Conservation (phyloP, 768 basidiomycete genomes). For the Coprinellus aureogranulatus region DNA sequence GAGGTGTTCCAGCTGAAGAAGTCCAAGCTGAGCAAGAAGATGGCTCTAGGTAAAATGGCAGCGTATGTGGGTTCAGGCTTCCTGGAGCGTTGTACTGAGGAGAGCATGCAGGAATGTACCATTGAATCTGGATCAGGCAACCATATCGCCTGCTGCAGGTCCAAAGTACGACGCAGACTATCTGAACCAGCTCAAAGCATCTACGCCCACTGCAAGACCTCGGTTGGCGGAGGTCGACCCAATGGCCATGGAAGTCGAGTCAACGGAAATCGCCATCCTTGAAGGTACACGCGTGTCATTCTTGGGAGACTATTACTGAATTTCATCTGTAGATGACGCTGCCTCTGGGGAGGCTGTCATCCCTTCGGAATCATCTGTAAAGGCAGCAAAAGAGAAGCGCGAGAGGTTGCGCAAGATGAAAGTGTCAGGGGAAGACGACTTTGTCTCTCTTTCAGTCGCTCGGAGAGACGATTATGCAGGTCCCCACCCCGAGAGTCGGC, state of each 20-base stretch:
- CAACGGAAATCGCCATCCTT: constrained; percentile 27
- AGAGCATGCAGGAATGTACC: constrained; percentile 38
- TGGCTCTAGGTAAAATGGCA: constrained; percentile 55
- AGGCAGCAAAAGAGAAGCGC: constrained; percentile 72
- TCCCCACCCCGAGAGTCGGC: constrained; percentile 81
- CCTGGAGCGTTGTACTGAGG: constrained; percentile 6
- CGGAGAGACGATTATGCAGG: constrained; percentile 58
- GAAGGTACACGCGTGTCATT: constrained; percentile 12
- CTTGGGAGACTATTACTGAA: constrained; percentile 14
- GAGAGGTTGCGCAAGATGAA: constrained; percentile 59
- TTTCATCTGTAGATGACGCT: background rate
- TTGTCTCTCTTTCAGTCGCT: constrained; percentile 72
- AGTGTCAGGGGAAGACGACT: constrained; percentile 58
- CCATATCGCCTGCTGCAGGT: constrained; percentile 50
- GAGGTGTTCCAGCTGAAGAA: constrained; percentile 80
- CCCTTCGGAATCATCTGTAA: constrained; percentile 69
- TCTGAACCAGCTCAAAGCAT: constrained; percentile 42
- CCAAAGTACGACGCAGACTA: constrained; percentile 74
- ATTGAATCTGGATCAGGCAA: constrained; percentile 52
- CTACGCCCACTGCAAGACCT: constrained; percentile 25
- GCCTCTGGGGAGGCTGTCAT: constrained; percentile 47
- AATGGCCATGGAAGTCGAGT: constrained; percentile 32
- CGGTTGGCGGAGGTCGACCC: constrained; percentile 34
- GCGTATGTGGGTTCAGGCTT: constrained; percentile 35
- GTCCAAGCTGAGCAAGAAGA: constrained; percentile 68